Percentiles rank a stretch among this genome's conserved stretches.
Evolutionary conservation across 75 land plant species (phyloP).

Genomic region (Pinus taeda): DNA sequence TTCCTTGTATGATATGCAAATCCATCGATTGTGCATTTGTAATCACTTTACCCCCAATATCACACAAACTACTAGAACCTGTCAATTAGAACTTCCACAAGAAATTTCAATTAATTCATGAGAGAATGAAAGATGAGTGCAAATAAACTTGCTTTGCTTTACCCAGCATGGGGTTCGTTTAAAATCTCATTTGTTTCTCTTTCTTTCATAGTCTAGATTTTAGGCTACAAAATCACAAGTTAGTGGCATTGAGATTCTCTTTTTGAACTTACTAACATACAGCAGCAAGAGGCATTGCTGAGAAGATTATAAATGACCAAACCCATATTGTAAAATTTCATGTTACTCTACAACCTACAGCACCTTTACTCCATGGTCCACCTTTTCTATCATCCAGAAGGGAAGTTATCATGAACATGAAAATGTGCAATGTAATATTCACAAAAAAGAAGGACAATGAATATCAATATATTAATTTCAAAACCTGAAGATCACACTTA

Average conservation of each 20-base stretch:
- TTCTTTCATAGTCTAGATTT: not conserved
- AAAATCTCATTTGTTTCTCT: not conserved
- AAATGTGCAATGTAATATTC: not conserved
- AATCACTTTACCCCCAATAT: not conserved
- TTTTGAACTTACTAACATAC: too few relatives aligned
- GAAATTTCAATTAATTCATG: not conserved
- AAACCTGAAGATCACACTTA: slow-evolving; percentile 12
- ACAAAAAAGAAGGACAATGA: not conserved
- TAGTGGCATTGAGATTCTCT: not conserved
- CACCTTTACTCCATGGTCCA: too few relatives aligned
- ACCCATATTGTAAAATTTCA: too few relatives aligned
- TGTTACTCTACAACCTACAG: too few relatives aligned
- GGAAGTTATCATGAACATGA: too few relatives aligned
- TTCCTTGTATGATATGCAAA: not conserved
- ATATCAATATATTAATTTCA: not conserved
- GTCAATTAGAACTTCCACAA: not conserved
- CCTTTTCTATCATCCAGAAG: too few relatives aligned
- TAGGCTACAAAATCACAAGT: not conserved
- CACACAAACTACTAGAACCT: not conserved
- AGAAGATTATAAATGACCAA: too few relatives aligned
- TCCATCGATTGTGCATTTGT: not conserved
- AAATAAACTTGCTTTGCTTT: not conserved
- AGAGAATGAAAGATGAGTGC: not conserved
- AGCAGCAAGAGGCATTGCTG: too few relatives aligned
- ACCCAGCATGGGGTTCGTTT: not conserved